Base-by-base conservation (phyloP, 1,284 basidiomycete genomes). In the Vanrija sp. region DNA sequence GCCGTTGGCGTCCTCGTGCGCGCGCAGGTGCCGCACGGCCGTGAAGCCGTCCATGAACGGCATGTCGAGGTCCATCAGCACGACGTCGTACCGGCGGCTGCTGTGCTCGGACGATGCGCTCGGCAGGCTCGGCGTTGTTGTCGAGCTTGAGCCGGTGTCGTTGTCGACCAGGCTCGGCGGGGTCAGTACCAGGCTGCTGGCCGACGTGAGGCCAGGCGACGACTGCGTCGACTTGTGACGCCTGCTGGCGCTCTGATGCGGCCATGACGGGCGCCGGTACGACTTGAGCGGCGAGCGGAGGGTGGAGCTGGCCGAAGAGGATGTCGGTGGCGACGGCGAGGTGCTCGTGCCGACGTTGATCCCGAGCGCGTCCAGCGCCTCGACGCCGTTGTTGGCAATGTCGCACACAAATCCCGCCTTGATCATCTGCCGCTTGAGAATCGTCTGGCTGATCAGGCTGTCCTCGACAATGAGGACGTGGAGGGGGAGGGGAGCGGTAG, bases 31-130 rank as follows among this genome's bases (percentile, higher is more conserved):
- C 19, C 60, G 46, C n/a, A 73, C 53, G 7, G 73, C 70, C 2
- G 71, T 72, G 15, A 76, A 52, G 1, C 73, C 74, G 53, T 75
- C 72, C 74, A 75, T 75, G n/a, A 74, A 65, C 0, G 67, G 67
- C 67, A 67, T 67, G 51, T 67, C 66, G 26, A 67, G 54, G 46
- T 65, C 64, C 66, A 67, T 66, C 38, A 65, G 52, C 6, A 67
- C 46, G 6, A 57, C 59, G 50, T 66, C 64, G 51, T 61, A 65
- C 26, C 43, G 52, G 26, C 46, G 21, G 57, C 59, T 3, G 64
- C 48, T 40, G 48, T 59, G 10, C 50, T 3, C 56, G 4, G 34
- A 34, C 34, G 50, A 18, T n/a, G 46, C 9, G 34, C 28, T 29
- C 28, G 34, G 34, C 12, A 34, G 34, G 9, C 9, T 12, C 10